These are phyloP conservation scores for Tremella yokohamensis DNA, from an alignment of 768 basidiomycete species.

Conservation along the genomic window DNA sequence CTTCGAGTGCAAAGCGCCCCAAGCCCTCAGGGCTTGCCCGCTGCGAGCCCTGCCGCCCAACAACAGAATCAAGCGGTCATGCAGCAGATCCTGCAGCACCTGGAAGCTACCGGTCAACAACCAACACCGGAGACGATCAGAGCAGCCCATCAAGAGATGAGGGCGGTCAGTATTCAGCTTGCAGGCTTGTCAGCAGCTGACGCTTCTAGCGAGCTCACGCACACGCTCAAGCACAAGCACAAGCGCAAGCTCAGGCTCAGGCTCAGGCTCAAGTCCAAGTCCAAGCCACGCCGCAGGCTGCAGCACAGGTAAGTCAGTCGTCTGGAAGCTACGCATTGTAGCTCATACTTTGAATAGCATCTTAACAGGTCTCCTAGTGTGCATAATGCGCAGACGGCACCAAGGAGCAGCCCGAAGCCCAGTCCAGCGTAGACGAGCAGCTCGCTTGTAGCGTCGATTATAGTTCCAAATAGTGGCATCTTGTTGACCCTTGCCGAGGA, in stretches of 20 bases:
- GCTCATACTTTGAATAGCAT: constrained; percentile 18
- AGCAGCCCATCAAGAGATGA: constrained; percentile 19
- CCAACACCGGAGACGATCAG: constrained; percentile 35
- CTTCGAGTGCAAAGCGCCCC: constrained; percentile 26
- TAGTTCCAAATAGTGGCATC: too few species aligned
- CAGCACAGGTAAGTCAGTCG: constrained; percentile 7
- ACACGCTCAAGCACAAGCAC: constrained; percentile 14
- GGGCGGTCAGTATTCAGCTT: neutral
- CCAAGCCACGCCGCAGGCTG: constrained; percentile 14
- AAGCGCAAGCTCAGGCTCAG: constrained; percentile 23
- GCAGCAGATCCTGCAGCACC: constrained; percentile 27
- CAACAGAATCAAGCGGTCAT: constrained; percentile 19
- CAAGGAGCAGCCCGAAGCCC: too few species aligned
- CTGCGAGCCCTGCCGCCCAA: constrained; percentile 1
- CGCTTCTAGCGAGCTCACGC: constrained; percentile 1
- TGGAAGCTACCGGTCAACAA: constrained; percentile 30
- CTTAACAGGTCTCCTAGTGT: constrained; percentile 33
- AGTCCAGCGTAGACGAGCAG: too few species aligned
- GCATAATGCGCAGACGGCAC: constrained; percentile 11
- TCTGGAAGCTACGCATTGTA: neutral
- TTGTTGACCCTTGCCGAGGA: too few species aligned
- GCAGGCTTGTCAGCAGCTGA: neutral
- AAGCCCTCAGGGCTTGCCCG: constrained; percentile 9
- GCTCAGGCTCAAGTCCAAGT: constrained; percentile 17
- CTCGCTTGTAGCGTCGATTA: too few species aligned